These are phyloP conservation scores for Lasiosphaeria hispida DNA, from an alignment of 495 filamentous ascomycete genomes.

Conservation along the genomic window DNA sequence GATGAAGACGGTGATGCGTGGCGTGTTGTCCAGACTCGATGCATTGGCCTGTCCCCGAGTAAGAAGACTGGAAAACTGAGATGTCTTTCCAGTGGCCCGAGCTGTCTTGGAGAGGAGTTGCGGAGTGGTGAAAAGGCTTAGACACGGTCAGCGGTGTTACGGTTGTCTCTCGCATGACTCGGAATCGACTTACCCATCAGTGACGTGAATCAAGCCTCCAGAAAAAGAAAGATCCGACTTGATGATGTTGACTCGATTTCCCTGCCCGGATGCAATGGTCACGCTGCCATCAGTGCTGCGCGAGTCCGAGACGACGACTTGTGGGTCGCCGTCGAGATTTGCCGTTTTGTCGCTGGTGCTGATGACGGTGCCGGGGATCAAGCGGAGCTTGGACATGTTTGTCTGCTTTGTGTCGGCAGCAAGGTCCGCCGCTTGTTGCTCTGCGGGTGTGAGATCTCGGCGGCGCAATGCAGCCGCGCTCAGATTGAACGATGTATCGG, in stretches of 20 bases:
- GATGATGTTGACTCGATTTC: slow-evolving; percentile 32
- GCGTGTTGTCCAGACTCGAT: slow-evolving; percentile 22
- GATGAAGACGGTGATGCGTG: slow-evolving; percentile 26
- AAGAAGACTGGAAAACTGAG: not conserved
- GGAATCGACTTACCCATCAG: slow-evolving; percentile 25
- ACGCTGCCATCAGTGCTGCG: not conserved
- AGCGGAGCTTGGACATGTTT: not conserved
- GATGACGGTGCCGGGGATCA: slow-evolving; percentile 5
- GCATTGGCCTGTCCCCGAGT: not conserved
- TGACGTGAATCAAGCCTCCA: slow-evolving; percentile 33
- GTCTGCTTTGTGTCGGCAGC: slow-evolving; percentile 4
- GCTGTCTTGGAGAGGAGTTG: not conserved
- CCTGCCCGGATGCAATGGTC: slow-evolving; percentile 28
- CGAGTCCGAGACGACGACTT: slow-evolving; percentile 5
- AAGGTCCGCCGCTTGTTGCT: slow-evolving; percentile 2
- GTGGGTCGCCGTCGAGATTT: slow-evolving; percentile 1
- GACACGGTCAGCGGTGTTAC: not conserved
- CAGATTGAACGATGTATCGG: slow-evolving; percentile 20
- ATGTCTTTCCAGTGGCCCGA: not conserved
- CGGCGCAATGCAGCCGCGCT: slow-evolving; percentile 9
- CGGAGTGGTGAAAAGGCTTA: slow-evolving; percentile 2
- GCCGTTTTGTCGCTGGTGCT: slow-evolving; percentile 9
- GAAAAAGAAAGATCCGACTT: slow-evolving; percentile 31
- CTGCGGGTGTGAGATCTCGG: slow-evolving; percentile 1
- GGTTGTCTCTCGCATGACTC: too few species aligned